Evolutionary conservation across 768 basidiomycete genomes (phyloP).

Genomic region (Suillus americanus): DNA sequence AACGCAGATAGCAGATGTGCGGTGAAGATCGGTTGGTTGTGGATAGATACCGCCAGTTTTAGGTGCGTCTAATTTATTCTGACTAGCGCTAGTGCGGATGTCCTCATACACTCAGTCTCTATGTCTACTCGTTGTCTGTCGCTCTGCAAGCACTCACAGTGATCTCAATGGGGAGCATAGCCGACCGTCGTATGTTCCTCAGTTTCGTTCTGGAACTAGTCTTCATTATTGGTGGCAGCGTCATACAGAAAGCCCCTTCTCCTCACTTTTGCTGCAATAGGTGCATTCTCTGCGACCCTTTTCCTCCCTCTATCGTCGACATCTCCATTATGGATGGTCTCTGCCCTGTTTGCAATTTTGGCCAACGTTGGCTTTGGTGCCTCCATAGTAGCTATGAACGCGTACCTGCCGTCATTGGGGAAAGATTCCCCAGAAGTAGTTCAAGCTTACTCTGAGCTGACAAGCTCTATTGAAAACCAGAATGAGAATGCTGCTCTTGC

Average conservation of each 20-base stretch:
- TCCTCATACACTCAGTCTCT: conserved; percentile 53
- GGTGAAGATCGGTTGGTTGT: conserved; percentile 77
- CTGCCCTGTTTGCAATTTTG: conserved; percentile 65
- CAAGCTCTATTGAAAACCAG: conserved; percentile 13
- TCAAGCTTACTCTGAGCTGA: conserved; percentile 33
- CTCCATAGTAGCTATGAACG: conserved; percentile 86
- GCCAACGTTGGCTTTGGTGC: conserved; percentile 89
- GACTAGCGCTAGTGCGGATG: not conserved
- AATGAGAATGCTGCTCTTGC: conserved; percentile 15
- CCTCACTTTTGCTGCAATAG: conserved; percentile 69
- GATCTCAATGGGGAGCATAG: conserved; percentile 90
- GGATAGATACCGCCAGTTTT: conserved; percentile 92
- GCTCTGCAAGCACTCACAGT: conserved; percentile 91
- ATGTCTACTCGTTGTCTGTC: conserved; percentile 85
- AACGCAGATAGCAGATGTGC: conserved; percentile 61
- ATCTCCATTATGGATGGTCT: conserved; percentile 67
- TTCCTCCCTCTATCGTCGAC: conserved; percentile 77
- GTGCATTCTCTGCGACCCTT: conserved; percentile 62
- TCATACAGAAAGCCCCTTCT: conserved; percentile 77
- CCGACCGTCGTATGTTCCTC: conserved; percentile 74
- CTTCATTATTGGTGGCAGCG: conserved; percentile 35
- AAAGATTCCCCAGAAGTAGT: conserved; percentile 62
- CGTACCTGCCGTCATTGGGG: conserved; percentile 79
- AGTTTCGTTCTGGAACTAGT: not conserved
- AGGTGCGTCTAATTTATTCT: conserved; percentile 47